These are phyloP conservation scores for Sordariomycetes sp. DNA, from an alignment of 2,329 filamentous ascomycete species.

Conservation along the genomic window DNA sequence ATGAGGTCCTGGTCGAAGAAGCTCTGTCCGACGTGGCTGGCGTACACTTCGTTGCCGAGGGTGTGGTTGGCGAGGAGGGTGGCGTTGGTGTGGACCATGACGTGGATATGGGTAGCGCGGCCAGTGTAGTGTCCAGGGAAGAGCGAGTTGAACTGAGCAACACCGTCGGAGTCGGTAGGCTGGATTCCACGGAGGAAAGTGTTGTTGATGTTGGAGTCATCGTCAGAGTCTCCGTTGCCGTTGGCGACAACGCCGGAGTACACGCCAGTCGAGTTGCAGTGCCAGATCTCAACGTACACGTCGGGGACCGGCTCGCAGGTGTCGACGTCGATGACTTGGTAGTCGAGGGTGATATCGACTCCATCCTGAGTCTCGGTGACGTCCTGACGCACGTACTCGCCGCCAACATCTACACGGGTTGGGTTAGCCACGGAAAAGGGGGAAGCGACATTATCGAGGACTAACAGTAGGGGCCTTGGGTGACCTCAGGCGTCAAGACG, in stretches of 20 bases:
- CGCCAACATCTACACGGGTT: constrained; percentile 14
- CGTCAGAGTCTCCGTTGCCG: constrained; percentile 33
- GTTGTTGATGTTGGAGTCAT: constrained; percentile 18
- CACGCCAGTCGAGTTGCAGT: constrained; percentile 34
- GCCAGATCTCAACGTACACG: constrained; percentile 33
- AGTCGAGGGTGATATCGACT: constrained; percentile 28
- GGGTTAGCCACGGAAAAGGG: not conserved
- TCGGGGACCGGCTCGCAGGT: constrained; percentile 28
- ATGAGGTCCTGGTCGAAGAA: constrained; percentile 55
- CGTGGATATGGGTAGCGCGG: constrained; percentile 38
- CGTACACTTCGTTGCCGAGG: constrained; percentile 22
- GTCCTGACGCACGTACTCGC: constrained; percentile 23
- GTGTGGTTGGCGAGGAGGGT: constrained; percentile 22
- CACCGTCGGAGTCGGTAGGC: constrained; percentile 28
- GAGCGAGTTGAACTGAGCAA: constrained; percentile 31
- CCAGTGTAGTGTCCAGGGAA: constrained; percentile 35
- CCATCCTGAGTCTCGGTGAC: constrained; percentile 30
- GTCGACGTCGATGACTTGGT: constrained; percentile 31
- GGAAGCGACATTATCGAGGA: not conserved
- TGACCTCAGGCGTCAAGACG: constrained; percentile 38
- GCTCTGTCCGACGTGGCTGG: constrained; percentile 54
- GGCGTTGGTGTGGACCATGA: constrained; percentile 27
- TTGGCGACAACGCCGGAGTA: constrained; percentile 28
- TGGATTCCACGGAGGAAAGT: constrained; percentile 28
- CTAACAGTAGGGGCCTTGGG: constrained; percentile 36